Evolutionary conservation across 192 early-diverging fungal genomes (phyloP), one percentile per base, ranked within the genome.

Genomic region (Backusella australiensis): DNA sequence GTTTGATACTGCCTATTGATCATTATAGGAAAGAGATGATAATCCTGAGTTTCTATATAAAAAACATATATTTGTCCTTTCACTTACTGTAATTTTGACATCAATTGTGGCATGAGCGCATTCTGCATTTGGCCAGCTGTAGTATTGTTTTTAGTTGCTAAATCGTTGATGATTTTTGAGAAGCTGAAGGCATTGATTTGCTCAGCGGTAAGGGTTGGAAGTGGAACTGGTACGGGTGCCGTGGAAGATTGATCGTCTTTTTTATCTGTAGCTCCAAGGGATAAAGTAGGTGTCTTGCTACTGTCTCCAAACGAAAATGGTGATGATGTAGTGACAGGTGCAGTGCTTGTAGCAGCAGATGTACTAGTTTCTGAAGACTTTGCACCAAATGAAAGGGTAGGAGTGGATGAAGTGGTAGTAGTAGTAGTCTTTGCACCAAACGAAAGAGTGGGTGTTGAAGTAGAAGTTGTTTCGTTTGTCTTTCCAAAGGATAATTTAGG

Each of bases 1-100:
- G 44, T 42, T 42, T 78, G 77, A 39, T 72, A 32, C n/a, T 65
- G 76, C 44, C 76, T 77, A 71, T 38, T 36, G 19, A 56, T 56
- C 8, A 56, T 26, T 63, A 2, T 56, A 21, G 21, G 8, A 56
- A 53, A 70, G 56, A 36, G 34, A 74, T 36, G 34, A 34, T 26
- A 59, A 8, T 11, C n/a, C 0, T 66, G 38, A 63, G 9, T 32
- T 74, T 36, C 29, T 73, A 14, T 39, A 34, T 32, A 32, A 29
- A 14, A 3, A 63, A 32, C 32, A 32, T 32, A 32, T 14, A 63
- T 29, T 34, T 32, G 32, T 26, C 19, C n/a, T 23, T 53, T 12
- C 23, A 34, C 56, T 59, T 74, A 74, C 73, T 59, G 73, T 12
- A 74, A 26, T 35, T 29, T 53, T 8, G 49, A n/a, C 67, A 39